Evolutionary conservation across 345 rosid species (phyloP).

Genomic region (Aquilaria malaccensis): DNA sequence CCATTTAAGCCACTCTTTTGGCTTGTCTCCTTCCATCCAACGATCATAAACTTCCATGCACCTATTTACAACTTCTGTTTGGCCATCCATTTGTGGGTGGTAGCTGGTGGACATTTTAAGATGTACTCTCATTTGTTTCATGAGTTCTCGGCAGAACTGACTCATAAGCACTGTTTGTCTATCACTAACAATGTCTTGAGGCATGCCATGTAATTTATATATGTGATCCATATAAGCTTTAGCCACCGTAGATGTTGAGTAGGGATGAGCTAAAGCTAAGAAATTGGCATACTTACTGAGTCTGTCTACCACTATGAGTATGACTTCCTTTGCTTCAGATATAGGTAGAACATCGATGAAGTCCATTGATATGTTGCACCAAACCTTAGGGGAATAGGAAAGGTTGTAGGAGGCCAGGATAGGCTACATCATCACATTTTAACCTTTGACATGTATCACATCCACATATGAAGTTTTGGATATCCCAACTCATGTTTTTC

Average conservation of each 20-base stretch:
- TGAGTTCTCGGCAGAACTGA: too few species aligned
- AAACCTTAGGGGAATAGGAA: not conserved
- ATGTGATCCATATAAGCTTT: too few species aligned
- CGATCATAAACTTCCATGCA: not conserved
- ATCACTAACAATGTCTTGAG: too few species aligned
- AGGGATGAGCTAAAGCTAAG: too few species aligned
- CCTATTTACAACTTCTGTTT: conserved; percentile 2
- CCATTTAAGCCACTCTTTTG: conserved; percentile 1
- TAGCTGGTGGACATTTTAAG: not conserved
- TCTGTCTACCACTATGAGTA: too few species aligned
- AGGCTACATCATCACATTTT: not conserved
- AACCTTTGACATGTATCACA: not conserved
- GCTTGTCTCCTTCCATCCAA: not conserved
- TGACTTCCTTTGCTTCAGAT: not conserved
- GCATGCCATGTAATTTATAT: too few species aligned
- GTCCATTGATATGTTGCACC: conserved; percentile 3
- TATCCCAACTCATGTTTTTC: not conserved
- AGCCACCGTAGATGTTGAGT: too few species aligned
- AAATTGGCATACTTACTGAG: too few species aligned
- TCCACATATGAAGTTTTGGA: not conserved
- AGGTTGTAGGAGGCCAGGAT: not conserved
- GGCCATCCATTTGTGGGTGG: conserved; percentile 6
- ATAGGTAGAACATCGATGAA: conserved; percentile 1
- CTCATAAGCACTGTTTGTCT: too few species aligned
- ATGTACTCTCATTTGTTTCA: not conserved